These are phyloP conservation scores for Pichia sp. DNA, from an alignment of 1,139 yeast species.

Conservation along the genomic window DNA sequence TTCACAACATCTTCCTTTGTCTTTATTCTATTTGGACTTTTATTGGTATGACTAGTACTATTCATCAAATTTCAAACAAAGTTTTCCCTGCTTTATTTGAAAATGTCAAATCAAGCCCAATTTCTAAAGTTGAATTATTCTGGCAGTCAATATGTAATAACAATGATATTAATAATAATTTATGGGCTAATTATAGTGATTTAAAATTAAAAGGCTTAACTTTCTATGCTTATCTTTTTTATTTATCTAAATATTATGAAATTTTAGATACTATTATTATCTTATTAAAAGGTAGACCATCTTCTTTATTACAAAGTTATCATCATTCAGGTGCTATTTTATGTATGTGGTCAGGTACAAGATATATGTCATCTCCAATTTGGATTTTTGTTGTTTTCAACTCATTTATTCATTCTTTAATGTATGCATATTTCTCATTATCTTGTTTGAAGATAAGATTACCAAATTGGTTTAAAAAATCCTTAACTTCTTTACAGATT, in stretches of 20 bases:
- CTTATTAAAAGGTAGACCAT: conserved; percentile 62
- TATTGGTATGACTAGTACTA: conserved; percentile 55
- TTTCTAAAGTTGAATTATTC: conserved; percentile 31
- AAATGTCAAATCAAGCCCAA: conserved; percentile 11
- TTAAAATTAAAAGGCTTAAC: conserved; percentile 41
- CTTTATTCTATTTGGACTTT: conserved; percentile 69
- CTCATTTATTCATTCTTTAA: conserved; percentile 68
- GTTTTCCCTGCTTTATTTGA: conserved; percentile 28
- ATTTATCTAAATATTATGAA: conserved; percentile 67
- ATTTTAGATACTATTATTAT: conserved; percentile 65
- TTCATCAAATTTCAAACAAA: conserved; percentile 33
- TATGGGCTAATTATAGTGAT: conserved; percentile 39
- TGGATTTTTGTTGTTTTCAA: conserved; percentile 80
- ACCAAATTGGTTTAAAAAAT: conserved; percentile 52
- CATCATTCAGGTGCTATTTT: conserved; percentile 82
- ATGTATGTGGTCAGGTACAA: conserved; percentile 77
- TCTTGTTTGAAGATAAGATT: conserved; percentile 57
- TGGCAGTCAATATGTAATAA: conserved; percentile 60
- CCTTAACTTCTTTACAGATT: conserved; percentile 64
- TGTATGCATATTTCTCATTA: conserved; percentile 68
- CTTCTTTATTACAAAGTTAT: conserved; percentile 64
- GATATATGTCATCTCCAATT: conserved; percentile 69
- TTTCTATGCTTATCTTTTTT: conserved; percentile 62
- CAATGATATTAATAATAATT: conserved; percentile 41
- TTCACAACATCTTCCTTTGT: conserved; percentile 61